Evolutionary conservation across 805 yeast genomes (phyloP), one percentile per base, ranked within the genome.

Genomic region (Hagleromyces aurorensis): DNA sequence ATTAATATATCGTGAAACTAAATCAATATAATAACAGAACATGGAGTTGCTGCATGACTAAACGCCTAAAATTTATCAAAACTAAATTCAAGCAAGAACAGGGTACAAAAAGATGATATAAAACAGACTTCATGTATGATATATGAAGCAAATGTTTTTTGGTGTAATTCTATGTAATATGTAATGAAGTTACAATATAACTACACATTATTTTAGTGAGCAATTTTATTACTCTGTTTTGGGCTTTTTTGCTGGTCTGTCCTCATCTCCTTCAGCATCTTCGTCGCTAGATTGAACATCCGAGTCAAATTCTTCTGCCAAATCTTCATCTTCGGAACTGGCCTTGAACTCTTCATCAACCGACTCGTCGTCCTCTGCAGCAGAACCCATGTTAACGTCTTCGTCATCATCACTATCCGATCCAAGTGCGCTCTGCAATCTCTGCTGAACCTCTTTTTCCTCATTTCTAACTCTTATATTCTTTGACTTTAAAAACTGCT

Each of bases 321-420:
- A 75, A 43, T 82, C 94, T 21, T 75, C 71, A 10, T 60, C 69
- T 16, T 58, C 70, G 14, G 57, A 50, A 25, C 56, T 47, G 6
- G 44, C 59, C 3, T 77, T 67, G 64, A 87, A 89, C 57, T 89
- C 97, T 53, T 79, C 96, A 61, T 86, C 97, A 16, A 60, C 69
- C 35, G 81, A 74, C 47, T 82, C 94, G 32, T 75, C 81, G 36
- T 81, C 93, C 33, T 76, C 94, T 3, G 89, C 94, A 40, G 91
- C 80, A 8, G 72, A 70, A 5, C 78, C 74, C 67, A 72, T 63
- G 26, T 54, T 50, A 13, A 55, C 33, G 38, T 65, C 74, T 25
- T 59, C 66, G 44, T 67, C 83, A 34, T 56, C 68, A 16, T 61
- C 71, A 32, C 63, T 55, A 34, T 69, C 83, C 19, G 68, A 70